Conservation (phyloP, 371 early-diverging fungal species). For the Apophysomyces sp. region DNA sequence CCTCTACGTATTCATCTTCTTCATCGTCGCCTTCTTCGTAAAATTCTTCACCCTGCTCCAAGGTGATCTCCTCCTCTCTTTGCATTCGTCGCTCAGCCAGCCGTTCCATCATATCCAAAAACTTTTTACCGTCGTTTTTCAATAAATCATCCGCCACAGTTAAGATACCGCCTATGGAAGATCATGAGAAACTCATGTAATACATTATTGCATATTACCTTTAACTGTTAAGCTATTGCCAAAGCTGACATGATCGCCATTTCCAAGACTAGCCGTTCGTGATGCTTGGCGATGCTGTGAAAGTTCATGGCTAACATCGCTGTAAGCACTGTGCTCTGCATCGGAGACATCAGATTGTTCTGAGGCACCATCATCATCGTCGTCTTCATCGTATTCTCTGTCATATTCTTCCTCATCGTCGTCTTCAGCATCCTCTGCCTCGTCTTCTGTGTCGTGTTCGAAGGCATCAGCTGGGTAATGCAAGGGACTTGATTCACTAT, state of each 20-base stretch:
- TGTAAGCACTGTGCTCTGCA: conserved; percentile 5
- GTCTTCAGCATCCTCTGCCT: conserved; percentile 22
- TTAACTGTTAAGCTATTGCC: conserved; percentile 69
- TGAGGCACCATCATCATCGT: conserved; percentile 49
- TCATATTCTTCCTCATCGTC: conserved; percentile 30
- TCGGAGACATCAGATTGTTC: conserved; percentile 49
- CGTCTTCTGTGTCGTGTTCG: conserved; percentile 19
- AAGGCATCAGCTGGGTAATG: not conserved
- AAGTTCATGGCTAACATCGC: conserved; percentile 6
- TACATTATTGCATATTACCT: conserved; percentile 35
- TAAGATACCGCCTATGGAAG: conserved; percentile 66
- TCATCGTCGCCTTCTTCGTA: conserved; percentile 54
- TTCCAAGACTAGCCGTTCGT: not conserved
- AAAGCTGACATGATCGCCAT: conserved; percentile 50
- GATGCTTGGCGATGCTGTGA: conserved; percentile 1
- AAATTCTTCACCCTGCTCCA: conserved; percentile 18
- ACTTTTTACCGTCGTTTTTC: conserved; percentile 88
- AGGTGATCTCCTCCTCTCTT: conserved; percentile 60
- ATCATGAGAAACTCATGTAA: not conserved
- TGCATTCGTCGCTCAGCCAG: conserved; percentile 85
- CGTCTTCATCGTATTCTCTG: conserved; percentile 34
- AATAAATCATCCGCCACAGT: conserved; percentile 86
- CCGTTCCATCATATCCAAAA: conserved; percentile 90
- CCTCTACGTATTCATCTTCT: conserved; percentile 59
- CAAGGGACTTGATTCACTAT: conserved; percentile 16